phyloP scores from a whole-genome alignment of 805 yeast genomes.

The Groenewaldozyma salmanticensis region DNA sequence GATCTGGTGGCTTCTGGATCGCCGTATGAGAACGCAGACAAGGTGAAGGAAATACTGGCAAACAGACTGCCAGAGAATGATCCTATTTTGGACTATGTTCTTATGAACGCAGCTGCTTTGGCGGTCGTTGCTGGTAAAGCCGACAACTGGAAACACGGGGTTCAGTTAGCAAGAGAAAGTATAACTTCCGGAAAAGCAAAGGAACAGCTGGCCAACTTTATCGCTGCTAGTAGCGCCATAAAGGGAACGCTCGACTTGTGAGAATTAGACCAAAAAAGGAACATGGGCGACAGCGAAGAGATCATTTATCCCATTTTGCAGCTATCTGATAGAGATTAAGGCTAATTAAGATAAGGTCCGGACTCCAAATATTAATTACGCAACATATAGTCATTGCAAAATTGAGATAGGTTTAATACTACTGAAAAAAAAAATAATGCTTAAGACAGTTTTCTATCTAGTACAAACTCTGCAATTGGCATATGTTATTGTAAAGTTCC shows the following conservation, averaged over 20 bases:
- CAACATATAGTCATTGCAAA: too few relatives aligned
- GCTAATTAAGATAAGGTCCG: too few relatives aligned
- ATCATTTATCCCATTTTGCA: too few relatives aligned
- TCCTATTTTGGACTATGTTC: constrained; percentile 81
- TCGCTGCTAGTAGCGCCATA: constrained; percentile 23
- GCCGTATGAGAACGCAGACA: constrained; percentile 70
- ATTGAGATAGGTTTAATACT: neutral
- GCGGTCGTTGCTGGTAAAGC: constrained; percentile 70
- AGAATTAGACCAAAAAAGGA: too few relatives aligned
- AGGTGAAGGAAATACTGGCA: constrained; percentile 42
- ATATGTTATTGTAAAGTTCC: neutral
- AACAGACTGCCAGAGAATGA: constrained; percentile 31
- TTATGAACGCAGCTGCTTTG: constrained; percentile 80
- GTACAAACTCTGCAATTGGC: neutral
- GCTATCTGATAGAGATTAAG: too few relatives aligned
- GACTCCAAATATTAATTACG: too few relatives aligned
- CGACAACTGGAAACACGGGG: constrained; percentile 67
- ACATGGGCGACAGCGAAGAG: too few relatives aligned
- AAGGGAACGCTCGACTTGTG: neutral
- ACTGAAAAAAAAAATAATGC: neutral
- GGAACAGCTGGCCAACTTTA: constrained; percentile 47
- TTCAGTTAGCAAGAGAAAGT: constrained; percentile 56
- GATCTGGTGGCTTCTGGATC: constrained; percentile 70
- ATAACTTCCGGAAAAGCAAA: constrained; percentile 62
- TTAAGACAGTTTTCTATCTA: neutral